Conservation (phyloP, 805 yeast genomes). For the Monosporozyma yasuniensis region DNA sequence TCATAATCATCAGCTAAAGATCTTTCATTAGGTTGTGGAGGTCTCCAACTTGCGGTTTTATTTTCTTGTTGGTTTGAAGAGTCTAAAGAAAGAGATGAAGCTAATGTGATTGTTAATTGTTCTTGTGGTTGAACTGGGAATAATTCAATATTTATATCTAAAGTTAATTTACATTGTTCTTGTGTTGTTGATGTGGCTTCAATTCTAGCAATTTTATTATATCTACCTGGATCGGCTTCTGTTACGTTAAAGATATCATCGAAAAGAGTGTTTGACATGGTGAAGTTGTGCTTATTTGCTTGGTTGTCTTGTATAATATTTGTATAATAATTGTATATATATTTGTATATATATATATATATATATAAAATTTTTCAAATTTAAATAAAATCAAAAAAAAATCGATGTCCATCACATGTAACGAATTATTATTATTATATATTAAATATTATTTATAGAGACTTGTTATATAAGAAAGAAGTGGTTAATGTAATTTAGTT, state of each 20-base stretch:
- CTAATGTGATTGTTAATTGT: conserved; percentile 76
- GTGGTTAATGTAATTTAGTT: conserved; percentile 12
- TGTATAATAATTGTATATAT: neutral
- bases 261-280: conserved; percentile 68
- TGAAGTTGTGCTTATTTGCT: neutral
- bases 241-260: conserved; percentile 87
- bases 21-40: conserved; percentile 72
- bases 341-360: neutral
- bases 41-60: conserved; percentile 35
- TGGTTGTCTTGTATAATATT: neutral
- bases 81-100: conserved; percentile 58
- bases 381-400: neutral
- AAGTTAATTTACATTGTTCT: conserved; percentile 63
- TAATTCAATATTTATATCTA: conserved; percentile 85
- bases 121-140: conserved; percentile 76
- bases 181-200: conserved; percentile 77
- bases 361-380: neutral
- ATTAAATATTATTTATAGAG: neutral
- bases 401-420: neutral
- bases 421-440: neutral
- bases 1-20: conserved; percentile 94
- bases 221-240: conserved; percentile 78
- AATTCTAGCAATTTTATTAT: conserved; percentile 84
- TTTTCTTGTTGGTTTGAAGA: conserved; percentile 38
- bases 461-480: neutral